These are phyloP conservation scores for Litsea cubeba DNA, from an alignment of 164 flowering plant genomes.

Conservation along the genomic window DNA sequence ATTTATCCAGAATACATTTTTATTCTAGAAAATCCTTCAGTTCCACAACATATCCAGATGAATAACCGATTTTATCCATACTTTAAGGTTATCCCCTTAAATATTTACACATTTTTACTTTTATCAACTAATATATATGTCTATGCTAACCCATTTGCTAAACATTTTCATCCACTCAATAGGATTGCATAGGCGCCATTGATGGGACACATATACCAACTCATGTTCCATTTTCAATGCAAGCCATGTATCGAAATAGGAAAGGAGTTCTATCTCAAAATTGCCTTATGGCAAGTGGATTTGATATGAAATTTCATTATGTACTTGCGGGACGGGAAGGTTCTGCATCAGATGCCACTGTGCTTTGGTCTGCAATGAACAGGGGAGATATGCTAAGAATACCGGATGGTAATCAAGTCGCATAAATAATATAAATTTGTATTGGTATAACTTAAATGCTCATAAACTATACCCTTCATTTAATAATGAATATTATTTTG, in stretches of 20 bases:
- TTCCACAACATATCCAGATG: neutral
- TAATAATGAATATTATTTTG: neutral
- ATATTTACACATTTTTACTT: neutral
- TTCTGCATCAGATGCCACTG: neutral
- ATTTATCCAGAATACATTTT: neutral
- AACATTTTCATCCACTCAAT: neutral
- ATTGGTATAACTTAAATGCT: neutral
- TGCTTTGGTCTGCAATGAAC: neutral
- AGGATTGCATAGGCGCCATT: neutral
- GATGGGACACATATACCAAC: neutral
- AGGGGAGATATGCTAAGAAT: neutral
- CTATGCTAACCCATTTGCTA: neutral
- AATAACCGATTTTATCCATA: no score
- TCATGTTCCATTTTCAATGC: neutral
- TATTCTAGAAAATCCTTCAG: neutral
- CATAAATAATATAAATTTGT: neutral
- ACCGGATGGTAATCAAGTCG: neutral
- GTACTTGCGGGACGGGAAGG: neutral
- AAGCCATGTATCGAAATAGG: neutral
- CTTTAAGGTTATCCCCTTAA: neutral
- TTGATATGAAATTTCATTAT: neutral
- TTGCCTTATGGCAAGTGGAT: neutral
- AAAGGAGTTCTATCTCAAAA: neutral
- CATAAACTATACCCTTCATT: neutral
- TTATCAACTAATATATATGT: neutral